Percentiles rank a stretch among this genome's conserved stretches.
These are phyloP conservation scores for Solanum ossicruentum DNA, from an alignment of 257 asterid species.

Conservation along the genomic window DNA sequence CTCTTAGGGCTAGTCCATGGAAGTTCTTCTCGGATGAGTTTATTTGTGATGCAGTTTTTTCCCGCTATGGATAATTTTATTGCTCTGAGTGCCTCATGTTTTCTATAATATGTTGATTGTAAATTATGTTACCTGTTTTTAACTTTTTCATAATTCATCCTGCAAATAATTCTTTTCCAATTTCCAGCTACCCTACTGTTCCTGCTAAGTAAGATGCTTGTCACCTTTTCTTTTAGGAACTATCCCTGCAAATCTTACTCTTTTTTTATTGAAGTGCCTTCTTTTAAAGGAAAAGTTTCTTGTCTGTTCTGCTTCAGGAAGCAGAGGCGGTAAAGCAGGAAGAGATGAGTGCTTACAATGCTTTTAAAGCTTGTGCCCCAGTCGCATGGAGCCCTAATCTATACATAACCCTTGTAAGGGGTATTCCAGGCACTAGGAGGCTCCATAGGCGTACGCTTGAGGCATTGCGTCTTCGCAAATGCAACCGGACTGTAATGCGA, in stretches of 20 bases:
- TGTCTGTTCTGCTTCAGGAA: constrained; percentile 3
- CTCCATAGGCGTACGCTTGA: constrained; percentile 94
- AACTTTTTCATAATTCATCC: not conserved
- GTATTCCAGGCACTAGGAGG: constrained; percentile 85
- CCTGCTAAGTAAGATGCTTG: not conserved
- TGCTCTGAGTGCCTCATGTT: not conserved
- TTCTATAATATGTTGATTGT: not conserved
- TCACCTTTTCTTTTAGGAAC: not conserved
- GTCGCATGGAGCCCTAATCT: constrained; percentile 86
- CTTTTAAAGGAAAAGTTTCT: not conserved
- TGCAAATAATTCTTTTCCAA: not conserved
- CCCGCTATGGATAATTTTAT: not conserved
- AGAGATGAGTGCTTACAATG: constrained; percentile 78
- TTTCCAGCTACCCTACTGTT: not conserved
- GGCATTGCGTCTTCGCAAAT: constrained; percentile 76
- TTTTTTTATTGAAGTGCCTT: not conserved
- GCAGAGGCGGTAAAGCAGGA: not conserved
- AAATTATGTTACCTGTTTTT: not conserved
- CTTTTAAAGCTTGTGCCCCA: constrained; percentile 66
- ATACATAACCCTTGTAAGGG: constrained; percentile 87
- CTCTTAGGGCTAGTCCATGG: not conserved
- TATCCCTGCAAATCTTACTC: not conserved
- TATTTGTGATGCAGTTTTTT: not conserved
- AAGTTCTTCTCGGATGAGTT: not conserved
- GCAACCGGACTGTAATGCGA: constrained; percentile 77